Conservation (phyloP, 2,329 filamentous ascomycete genomes). For the Xylaria arbuscula region DNA sequence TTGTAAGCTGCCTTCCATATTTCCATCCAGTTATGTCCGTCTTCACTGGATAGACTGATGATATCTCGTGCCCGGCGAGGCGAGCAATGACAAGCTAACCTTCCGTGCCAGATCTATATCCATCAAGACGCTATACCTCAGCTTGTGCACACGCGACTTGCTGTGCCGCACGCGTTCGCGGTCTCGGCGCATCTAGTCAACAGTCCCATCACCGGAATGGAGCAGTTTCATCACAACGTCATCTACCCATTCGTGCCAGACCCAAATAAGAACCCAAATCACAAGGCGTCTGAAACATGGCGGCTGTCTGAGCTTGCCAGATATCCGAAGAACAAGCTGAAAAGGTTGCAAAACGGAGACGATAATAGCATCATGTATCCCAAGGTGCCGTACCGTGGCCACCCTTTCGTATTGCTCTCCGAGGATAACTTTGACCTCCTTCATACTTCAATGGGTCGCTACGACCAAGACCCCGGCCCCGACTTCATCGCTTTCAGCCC, state of each 20-base stretch:
- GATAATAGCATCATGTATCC: constrained; percentile 51
- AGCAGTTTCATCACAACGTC: constrained; percentile 65
- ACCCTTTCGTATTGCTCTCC: constrained; percentile 63
- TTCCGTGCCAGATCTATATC: constrained; percentile 43
- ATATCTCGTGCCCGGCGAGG: neutral
- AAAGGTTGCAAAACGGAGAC: constrained; percentile 35
- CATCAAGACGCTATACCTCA: constrained; percentile 59
- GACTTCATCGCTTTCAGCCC: constrained; percentile 54
- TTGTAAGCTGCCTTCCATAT: constrained; percentile 48
- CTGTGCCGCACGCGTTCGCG: constrained; percentile 61
- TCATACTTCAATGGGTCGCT: constrained; percentile 61
- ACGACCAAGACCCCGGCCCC: constrained; percentile 51
- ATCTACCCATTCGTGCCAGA: constrained; percentile 66
- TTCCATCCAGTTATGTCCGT: too few relatives aligned
- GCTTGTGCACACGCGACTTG: constrained; percentile 63
- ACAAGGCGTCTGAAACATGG: constrained; percentile 52
- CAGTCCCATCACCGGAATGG: constrained; percentile 63
- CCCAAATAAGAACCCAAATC: constrained; percentile 43
- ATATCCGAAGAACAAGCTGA: constrained; percentile 39
- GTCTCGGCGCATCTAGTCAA: constrained; percentile 69
- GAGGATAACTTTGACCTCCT: constrained; percentile 56
- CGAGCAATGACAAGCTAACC: constrained; percentile 26
- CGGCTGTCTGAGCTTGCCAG: constrained; percentile 50
- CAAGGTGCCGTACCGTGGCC: constrained; percentile 53
- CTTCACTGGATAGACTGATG: neutral